phyloP scores from a whole-genome alignment of 2,329 filamentous ascomycete species.

The Metarhizium rileyi region DNA sequence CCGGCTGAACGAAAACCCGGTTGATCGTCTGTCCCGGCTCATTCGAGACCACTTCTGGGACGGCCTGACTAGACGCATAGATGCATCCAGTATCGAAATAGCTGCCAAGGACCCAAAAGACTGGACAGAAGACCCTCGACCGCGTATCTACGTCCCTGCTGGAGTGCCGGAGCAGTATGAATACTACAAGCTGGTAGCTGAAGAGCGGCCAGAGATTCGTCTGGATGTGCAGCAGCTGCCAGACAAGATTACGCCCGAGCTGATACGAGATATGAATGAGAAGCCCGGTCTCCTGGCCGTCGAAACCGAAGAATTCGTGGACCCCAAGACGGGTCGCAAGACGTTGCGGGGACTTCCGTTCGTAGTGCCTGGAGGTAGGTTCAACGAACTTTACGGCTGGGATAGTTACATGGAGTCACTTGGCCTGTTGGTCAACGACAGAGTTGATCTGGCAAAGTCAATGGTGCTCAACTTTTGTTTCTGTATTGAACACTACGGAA shows the following conservation, averaged over 20 bases:
- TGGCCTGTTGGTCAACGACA: slow-evolving; percentile 76
- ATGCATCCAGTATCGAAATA: slow-evolving; percentile 76
- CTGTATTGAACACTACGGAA: slow-evolving; percentile 96
- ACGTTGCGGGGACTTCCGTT: slow-evolving; percentile 77
- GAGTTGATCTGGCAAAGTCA: slow-evolving; percentile 76
- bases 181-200: slow-evolving; percentile 77
- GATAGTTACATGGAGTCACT: slow-evolving; percentile 98
- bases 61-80: slow-evolving; percentile 78
- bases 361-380: slow-evolving; percentile 92
- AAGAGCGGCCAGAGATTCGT: slow-evolving; percentile 69
- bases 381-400: slow-evolving; percentile 98
- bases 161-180: slow-evolving; percentile 80
- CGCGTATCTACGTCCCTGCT: slow-evolving; percentile 80
- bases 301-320: slow-evolving; percentile 68
- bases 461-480: slow-evolving; percentile 98
- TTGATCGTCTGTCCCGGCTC: slow-evolving; percentile 74
- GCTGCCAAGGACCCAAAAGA: slow-evolving; percentile 90
- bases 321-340: slow-evolving; percentile 54
- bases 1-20: slow-evolving; percentile 89
- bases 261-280: slow-evolving; percentile 73
- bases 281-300: slow-evolving; percentile 85
- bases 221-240: slow-evolving; percentile 78
- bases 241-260: slow-evolving; percentile 67
- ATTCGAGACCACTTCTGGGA: slow-evolving; percentile 92
- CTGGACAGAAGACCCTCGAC: slow-evolving; percentile 82